phyloP scores from a whole-genome alignment of 2,329 filamentous ascomycete species.

The Cadophora sp. region DNA sequence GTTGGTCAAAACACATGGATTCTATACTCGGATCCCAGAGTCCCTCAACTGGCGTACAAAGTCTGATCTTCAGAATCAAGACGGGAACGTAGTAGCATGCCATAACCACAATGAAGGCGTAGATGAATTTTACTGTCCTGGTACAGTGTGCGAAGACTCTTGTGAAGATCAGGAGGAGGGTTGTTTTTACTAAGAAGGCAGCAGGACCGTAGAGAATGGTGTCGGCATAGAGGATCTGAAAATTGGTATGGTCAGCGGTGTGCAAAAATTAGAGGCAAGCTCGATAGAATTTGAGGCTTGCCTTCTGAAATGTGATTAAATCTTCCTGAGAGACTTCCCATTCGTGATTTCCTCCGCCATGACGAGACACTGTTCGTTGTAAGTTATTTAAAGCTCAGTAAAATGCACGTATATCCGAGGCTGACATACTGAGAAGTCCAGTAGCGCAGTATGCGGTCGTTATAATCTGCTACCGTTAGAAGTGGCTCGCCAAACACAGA shows the following conservation, averaged over 20 bases:
- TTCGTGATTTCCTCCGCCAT: conserved; percentile 24
- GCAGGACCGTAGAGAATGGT: conserved; percentile 36
- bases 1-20: conserved; percentile 43
- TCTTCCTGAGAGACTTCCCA: conserved; percentile 23
- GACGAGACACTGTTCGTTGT: conserved; percentile 6
- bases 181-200: conserved; percentile 37
- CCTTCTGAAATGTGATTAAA: conserved; percentile 16
- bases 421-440: conserved; percentile 15
- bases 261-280: neutral
- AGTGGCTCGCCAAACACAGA: neutral
- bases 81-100: conserved; percentile 28
- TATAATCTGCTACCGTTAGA: conserved; percentile 5
- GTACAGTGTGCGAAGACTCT: conserved; percentile 36
- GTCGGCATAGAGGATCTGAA: conserved; percentile 27
- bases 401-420: too few species aligned
- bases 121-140: conserved; percentile 29
- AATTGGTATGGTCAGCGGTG: neutral
- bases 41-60: conserved; percentile 36
- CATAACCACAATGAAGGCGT: conserved; percentile 32
- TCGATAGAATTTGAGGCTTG: neutral
- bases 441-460: conserved; percentile 5
- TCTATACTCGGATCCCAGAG: conserved; percentile 36
- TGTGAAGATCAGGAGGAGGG: conserved; percentile 39
- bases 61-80: conserved; percentile 27
- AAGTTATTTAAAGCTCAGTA: neutral